Evolutionary conservation across 1,139 yeast genomes (phyloP), one percentile per base, ranked within the genome.

Genomic region (Spathaspora sp.): DNA sequence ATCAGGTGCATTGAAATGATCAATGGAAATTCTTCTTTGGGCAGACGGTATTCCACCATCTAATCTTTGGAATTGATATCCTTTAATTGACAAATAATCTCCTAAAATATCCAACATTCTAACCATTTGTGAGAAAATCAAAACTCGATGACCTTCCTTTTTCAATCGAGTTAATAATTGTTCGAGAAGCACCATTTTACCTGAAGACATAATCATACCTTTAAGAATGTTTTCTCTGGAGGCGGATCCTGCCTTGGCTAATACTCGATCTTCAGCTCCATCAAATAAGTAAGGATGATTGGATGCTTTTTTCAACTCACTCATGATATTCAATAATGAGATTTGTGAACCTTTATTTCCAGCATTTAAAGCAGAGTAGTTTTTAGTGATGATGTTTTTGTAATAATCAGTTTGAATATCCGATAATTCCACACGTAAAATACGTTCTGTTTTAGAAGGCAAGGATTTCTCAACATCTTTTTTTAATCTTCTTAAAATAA

Each of bases 31-130:
- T 61, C 97, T 81, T 68, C 99, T 82, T 53, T 91, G 95, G 4
- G 95, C 81, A 1, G 98, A 90, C 2, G 98, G 95, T 31, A 95
- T 84, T 10, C 98, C 95, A 68, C 99, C 99, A 67, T 95, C 99
- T 40, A 95, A 75, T 56, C 99, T 74, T 67, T 93, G 99, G 68
- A 87, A 93, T 48, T 83, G 84, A 48, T 86, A 80, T n/a, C 97
- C 97, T 57, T 93, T 89, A 47, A 91, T 85, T 8, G 89, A 81
- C 52, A 93, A 68, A 60, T 95, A 95, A 63, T 95, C 99, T 26
- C 97, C 98, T 53, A 95, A 70, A 44, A 95, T 95, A 65, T 95
- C 99, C 57, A 93, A 76, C 82, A 93, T 90, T 57, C 97, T 76
- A 29, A 93, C 99, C 99, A 93, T 93, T 64, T 93, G 99, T 16